Percentiles rank a stretch among this genome's conserved stretches.
Conservation (phyloP, 73 alveolate species). For the Symbiodinium pilosum region DNA sequence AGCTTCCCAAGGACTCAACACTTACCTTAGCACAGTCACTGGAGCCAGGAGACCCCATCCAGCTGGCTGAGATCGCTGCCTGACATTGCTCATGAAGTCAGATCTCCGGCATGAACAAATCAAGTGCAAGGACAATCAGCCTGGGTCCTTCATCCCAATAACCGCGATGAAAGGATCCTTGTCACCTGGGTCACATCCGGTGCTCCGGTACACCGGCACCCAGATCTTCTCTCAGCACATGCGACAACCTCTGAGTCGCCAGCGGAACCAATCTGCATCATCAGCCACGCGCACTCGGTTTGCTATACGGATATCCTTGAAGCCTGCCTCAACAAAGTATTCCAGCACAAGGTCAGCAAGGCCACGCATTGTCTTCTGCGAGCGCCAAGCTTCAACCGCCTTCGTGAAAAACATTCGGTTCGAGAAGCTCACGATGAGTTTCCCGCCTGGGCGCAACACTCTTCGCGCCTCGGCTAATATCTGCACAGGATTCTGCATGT, state of each 20-base stretch:
- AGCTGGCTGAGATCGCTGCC: background rate
- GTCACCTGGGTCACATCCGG: background rate
- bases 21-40: conserved; percentile 6
- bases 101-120: too few relatives aligned
- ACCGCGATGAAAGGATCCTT: conserved; percentile 51
- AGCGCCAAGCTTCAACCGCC: conserved; percentile 66
- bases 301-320: conserved; percentile 17
- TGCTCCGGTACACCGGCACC: too few relatives aligned
- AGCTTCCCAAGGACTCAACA: too few relatives aligned
- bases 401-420: conserved; percentile 93
- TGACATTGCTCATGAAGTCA: too few relatives aligned
- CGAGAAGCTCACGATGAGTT: conserved; percentile 75
- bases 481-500: conserved; percentile 81
- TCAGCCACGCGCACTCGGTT: background rate
- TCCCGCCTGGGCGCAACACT: conserved; percentile 42
- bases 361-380: conserved; percentile 40
- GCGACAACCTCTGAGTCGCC: background rate
- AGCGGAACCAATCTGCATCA: background rate
- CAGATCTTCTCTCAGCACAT: too few relatives aligned
- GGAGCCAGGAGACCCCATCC: background rate
- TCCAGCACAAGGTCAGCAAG: conserved; percentile 4
- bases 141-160: conserved; percentile 27
- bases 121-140: background rate
- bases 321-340: conserved; percentile 38
- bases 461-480: conserved; percentile 11